These are phyloP conservation scores for Eutypella sp. DNA, from an alignment of 2,329 filamentous ascomycete genomes.

Conservation along the genomic window DNA sequence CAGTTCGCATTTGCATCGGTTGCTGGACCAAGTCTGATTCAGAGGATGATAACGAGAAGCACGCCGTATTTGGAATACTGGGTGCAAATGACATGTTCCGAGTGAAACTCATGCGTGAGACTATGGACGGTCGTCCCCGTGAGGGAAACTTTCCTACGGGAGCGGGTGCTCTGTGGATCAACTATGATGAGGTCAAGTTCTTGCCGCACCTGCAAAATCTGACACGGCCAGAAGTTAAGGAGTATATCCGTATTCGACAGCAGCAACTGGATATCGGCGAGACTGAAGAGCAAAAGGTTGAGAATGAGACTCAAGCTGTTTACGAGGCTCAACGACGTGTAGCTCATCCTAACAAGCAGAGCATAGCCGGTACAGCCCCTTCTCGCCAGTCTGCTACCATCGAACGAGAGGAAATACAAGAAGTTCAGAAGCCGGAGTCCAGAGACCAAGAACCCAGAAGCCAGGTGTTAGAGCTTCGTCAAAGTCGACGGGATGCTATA, in stretches of 20 bases:
- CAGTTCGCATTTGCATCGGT: slow-evolving; percentile 54
- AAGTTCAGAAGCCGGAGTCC: slow-evolving; percentile 7
- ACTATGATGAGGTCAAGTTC: slow-evolving; percentile 57
- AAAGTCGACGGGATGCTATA: background rate
- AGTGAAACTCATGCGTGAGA: slow-evolving; percentile 56
- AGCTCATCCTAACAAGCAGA: slow-evolving; percentile 24
- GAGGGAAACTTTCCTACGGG: slow-evolving; percentile 57
- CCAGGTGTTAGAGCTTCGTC: too few species aligned
- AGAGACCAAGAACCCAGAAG: background rate
- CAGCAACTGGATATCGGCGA: slow-evolving; percentile 53
- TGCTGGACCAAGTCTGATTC: slow-evolving; percentile 54
- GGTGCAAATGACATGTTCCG: slow-evolving; percentile 61
- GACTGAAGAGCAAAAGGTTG: slow-evolving; percentile 37
- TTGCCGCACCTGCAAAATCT: slow-evolving; percentile 50
- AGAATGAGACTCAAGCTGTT: slow-evolving; percentile 50
- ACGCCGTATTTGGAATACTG: slow-evolving; percentile 59
- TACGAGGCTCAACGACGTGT: slow-evolving; percentile 44
- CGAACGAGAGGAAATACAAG: slow-evolving; percentile 16
- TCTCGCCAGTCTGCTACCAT: slow-evolving; percentile 6
- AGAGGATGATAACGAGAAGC: slow-evolving; percentile 42
- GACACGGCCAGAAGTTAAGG: slow-evolving; percentile 53
- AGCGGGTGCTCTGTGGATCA: slow-evolving; percentile 57
- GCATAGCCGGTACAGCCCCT: slow-evolving; percentile 2
- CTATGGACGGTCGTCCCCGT: slow-evolving; percentile 53
- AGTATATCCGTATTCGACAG: slow-evolving; percentile 59